Percentiles rank a stretch among this genome's conserved stretches.
Conservation (phyloP, 2,329 filamentous ascomycete species). For the Fusarium tupiense region DNA sequence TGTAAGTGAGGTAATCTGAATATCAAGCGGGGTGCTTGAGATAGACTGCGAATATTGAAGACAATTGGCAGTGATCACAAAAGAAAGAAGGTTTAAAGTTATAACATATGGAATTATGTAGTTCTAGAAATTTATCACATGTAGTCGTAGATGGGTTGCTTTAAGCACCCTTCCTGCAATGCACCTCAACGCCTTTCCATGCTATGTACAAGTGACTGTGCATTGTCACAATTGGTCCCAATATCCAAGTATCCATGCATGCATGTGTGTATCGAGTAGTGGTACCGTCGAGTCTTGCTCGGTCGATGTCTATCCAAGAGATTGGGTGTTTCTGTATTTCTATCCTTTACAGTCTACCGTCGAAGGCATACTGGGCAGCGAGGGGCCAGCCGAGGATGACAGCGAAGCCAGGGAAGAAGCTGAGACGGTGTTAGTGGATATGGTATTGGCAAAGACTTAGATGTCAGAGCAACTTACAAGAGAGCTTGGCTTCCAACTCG, state of each 20-base stretch:
- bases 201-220: constrained; percentile 44
- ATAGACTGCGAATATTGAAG: not conserved
- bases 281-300: constrained; percentile 32
- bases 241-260: constrained; percentile 9
- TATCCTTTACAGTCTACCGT: constrained; percentile 46
- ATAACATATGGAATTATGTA: constrained; percentile 44
- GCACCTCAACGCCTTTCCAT: constrained; percentile 45
- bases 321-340: not conserved
- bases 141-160: constrained; percentile 38
- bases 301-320: constrained; percentile 21
- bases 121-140: constrained; percentile 41
- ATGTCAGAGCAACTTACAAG: constrained; percentile 44
- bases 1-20: constrained; percentile 4
- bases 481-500: constrained; percentile 45
- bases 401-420: constrained; percentile 49
- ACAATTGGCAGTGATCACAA: not conserved
- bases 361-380: constrained; percentile 41
- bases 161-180: constrained; percentile 35
- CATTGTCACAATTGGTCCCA: constrained; percentile 29
- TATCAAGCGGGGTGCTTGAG: not conserved
- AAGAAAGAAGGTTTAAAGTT: not conserved
- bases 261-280: constrained; percentile 20
- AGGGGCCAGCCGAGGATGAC: constrained; percentile 50
- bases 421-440: constrained; percentile 30
- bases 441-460: not conserved